A percentile compares a stretch with the other conserved stretches of the same genome.
Conservation (phyloP, 192 early-diverging fungal species). For the Coemansia pectinata region DNA sequence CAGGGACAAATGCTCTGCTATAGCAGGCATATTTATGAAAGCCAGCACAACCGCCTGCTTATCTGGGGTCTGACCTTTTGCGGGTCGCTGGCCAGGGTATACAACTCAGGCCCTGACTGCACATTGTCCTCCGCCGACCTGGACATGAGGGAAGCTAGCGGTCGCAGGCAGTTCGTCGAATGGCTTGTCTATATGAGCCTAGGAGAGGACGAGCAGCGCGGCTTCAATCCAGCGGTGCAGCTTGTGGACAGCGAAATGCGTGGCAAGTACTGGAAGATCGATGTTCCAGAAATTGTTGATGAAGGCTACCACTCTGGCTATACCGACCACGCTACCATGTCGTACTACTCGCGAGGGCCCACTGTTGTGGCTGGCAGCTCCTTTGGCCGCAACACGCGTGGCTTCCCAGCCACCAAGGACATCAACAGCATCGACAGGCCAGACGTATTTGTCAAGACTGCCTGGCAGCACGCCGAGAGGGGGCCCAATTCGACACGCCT, state of each 20-base stretch:
- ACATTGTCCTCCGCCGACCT: constrained; percentile 7
- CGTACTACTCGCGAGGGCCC: background rate
- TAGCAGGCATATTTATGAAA: constrained; percentile 8
- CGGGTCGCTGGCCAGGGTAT: background rate
- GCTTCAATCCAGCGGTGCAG: constrained; percentile 1
- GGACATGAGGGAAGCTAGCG: background rate
- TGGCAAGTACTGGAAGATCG: constrained; percentile 1
- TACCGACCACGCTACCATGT: background rate
- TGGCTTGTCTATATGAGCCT: constrained; percentile 9
- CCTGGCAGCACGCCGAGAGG: constrained; percentile 3
- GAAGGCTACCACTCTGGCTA: background rate
- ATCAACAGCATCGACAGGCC: background rate
- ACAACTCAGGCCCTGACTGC: background rate
- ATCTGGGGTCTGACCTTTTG: constrained; percentile 27
- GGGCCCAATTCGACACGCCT: background rate
- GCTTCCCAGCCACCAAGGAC: constrained; percentile 3
- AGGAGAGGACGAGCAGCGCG: constrained; percentile 5
- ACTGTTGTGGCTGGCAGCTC: background rate
- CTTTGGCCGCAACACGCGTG: constrained; percentile 16
- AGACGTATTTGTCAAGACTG: constrained; percentile 13
- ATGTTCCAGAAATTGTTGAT: background rate
- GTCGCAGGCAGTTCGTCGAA: constrained; percentile 2
- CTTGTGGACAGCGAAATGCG: background rate
- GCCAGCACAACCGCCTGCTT: constrained; percentile 13
- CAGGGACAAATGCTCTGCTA: constrained; percentile 9